Percentiles rank a stretch among this genome's conserved stretches.
Conservation (phyloP, 2,329 filamentous ascomycete species). For the Zymoseptoria ardabiliae region DNA sequence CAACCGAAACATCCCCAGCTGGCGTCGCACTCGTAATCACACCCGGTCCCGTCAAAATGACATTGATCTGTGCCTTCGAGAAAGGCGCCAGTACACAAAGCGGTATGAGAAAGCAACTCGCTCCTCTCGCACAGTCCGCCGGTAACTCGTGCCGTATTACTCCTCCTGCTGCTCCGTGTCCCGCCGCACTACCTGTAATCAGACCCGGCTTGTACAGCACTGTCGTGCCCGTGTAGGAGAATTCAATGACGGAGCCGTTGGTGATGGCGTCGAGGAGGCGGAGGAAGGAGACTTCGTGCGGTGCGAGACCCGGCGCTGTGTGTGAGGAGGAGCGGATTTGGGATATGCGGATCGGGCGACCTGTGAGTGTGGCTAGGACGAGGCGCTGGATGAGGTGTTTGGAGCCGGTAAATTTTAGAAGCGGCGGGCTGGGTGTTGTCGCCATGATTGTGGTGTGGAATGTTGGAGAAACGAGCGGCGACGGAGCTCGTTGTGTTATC, state of each 20-base stretch:
- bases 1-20: constrained; percentile 78
- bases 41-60: constrained; percentile 81
- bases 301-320: constrained; percentile 78
- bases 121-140: constrained; percentile 66
- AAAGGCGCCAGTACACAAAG: constrained; percentile 89
- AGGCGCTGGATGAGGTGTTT: constrained; percentile 76
- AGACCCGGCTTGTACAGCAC: constrained; percentile 87
- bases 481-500: neutral
- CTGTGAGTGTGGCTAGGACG: constrained; percentile 83
- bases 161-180: constrained; percentile 64
- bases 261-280: constrained; percentile 90
- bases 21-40: constrained; percentile 86
- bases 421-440: constrained; percentile 20
- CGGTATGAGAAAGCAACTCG: constrained; percentile 87
- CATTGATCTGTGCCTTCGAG: constrained; percentile 82
- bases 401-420: constrained; percentile 65
- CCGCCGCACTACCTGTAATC: constrained; percentile 76
- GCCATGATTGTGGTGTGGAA: constrained; percentile 16
- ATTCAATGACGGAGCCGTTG: constrained; percentile 90
- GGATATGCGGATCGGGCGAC: constrained; percentile 81
- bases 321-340: constrained; percentile 84
- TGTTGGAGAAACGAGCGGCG: neutral
- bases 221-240: constrained; percentile 91
- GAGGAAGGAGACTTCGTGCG: constrained; percentile 91
- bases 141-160: constrained; percentile 77